A percentile compares a stretch with the other conserved stretches of the same genome.
phyloP scores from a whole-genome alignment of 2,329 filamentous ascomycete species.

The Fusarium torreyae region DNA sequence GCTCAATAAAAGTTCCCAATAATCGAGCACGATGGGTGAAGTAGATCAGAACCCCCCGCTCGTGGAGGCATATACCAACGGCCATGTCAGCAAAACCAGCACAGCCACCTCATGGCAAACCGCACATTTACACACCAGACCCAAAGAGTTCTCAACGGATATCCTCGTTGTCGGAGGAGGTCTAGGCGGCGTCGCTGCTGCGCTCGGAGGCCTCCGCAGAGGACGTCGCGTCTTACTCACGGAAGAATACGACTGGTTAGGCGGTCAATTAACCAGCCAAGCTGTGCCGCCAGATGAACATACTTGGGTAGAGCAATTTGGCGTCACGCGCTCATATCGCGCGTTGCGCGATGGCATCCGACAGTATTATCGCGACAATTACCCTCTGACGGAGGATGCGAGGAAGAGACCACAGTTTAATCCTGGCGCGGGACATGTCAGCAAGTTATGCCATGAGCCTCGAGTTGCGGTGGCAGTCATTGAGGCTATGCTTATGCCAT shows the following conservation, averaged over 20 bases:
- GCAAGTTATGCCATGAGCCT: constrained; percentile 50
- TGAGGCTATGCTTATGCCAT: constrained; percentile 48
- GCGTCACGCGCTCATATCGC: constrained; percentile 48
- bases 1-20: neutral
- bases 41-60: neutral
- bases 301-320: constrained; percentile 51
- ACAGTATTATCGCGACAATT: constrained; percentile 48
- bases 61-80: neutral
- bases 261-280: constrained; percentile 50
- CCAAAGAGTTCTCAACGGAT: constrained; percentile 39
- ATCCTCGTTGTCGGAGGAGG: constrained; percentile 48
- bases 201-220: constrained; percentile 47
- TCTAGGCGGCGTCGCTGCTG: constrained; percentile 49
- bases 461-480: constrained; percentile 50
- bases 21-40: constrained; percentile 26
- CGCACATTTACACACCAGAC: constrained; percentile 3
- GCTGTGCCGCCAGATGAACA: constrained; percentile 51
- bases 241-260: constrained; percentile 51
- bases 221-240: constrained; percentile 47
- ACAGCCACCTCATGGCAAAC: constrained; percentile 20
- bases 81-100: neutral
- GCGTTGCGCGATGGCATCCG: constrained; percentile 45
- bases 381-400: constrained; percentile 47
- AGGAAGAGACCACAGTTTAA: constrained; percentile 46
- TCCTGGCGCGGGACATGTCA: constrained; percentile 49